A percentile compares a stretch with the other conserved stretches of the same genome.
phyloP scores from a whole-genome alignment of 2,329 filamentous ascomycete species.

The Penicillium sp. region DNA sequence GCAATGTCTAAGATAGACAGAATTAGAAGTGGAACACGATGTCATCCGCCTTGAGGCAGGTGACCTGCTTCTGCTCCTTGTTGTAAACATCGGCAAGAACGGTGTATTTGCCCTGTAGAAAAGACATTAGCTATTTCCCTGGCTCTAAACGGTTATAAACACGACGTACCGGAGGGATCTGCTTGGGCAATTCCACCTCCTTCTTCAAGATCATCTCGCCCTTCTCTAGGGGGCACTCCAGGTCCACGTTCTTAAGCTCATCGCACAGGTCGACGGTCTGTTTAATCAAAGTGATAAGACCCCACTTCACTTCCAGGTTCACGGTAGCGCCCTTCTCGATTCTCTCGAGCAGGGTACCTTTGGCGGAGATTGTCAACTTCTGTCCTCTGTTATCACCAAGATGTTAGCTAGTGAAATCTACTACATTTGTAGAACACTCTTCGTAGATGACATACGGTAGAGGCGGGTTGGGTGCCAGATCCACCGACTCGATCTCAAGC shows the following conservation, averaged over 20 bases:
- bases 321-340: slow-evolving; percentile 80
- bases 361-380: slow-evolving; percentile 74
- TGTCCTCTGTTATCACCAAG: slow-evolving; percentile 60
- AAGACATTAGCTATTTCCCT: slow-evolving; percentile 9
- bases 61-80: slow-evolving; percentile 70
- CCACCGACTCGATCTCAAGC: slow-evolving; percentile 73
- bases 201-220: slow-evolving; percentile 74
- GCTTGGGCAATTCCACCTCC: slow-evolving; percentile 75
- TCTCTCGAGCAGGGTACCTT: slow-evolving; percentile 68
- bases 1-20: not conserved
- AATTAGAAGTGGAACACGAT: slow-evolving; percentile 33
- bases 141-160: not conserved
- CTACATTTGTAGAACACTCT: not conserved
- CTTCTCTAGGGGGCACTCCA: slow-evolving; percentile 83
- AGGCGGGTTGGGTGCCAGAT: slow-evolving; percentile 84
- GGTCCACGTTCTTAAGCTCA: slow-evolving; percentile 80
- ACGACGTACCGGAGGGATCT: slow-evolving; percentile 80
- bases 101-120: slow-evolving; percentile 75
- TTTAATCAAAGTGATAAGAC: slow-evolving; percentile 83
- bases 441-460: slow-evolving; percentile 63
- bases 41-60: slow-evolving; percentile 72
- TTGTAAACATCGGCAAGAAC: slow-evolving; percentile 84
- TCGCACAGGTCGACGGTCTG: slow-evolving; percentile 84
- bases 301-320: slow-evolving; percentile 85
- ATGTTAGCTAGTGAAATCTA: slow-evolving; percentile 13